phyloP scores from a whole-genome alignment of 2,329 filamentous ascomycete genomes.

The Venturia aucupariae region DNA sequence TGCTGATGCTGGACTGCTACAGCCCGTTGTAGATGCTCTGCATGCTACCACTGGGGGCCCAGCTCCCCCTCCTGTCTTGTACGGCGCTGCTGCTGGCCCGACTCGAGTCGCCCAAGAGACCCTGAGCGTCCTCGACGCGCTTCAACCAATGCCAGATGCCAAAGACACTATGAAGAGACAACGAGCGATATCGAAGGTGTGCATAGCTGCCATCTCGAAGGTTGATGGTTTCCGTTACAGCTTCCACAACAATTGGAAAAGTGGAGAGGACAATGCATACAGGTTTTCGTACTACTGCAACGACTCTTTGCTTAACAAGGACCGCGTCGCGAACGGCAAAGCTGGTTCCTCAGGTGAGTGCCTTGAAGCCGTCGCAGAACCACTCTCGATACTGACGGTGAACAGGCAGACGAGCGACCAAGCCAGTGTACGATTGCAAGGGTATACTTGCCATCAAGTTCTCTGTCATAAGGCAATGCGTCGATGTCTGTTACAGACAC shows the following conservation, averaged over 20 bases:
- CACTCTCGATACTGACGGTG: background rate
- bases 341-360: constrained; percentile 28
- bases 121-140: constrained; percentile 25
- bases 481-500: constrained; percentile 39
- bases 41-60: background rate
- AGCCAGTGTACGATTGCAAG: constrained; percentile 41
- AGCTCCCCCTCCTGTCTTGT: background rate
- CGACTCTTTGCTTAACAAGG: constrained; percentile 42
- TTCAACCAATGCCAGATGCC: constrained; percentile 27
- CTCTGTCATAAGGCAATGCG: constrained; percentile 31
- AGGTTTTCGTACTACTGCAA: constrained; percentile 42
- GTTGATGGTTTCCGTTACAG: constrained; percentile 39
- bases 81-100: background rate
- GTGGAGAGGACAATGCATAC: constrained; percentile 36
- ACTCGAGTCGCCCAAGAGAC: constrained; percentile 21
- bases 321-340: constrained; percentile 38
- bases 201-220: constrained; percentile 35
- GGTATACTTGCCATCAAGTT: constrained; percentile 40
- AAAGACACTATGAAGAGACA: constrained; percentile 36
- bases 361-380: background rate
- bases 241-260: constrained; percentile 42
- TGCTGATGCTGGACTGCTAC: background rate
- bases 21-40: constrained; percentile 9
- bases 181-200: constrained; percentile 37
- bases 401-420: constrained; percentile 24